phyloP scores from a whole-genome alignment of 2,329 filamentous ascomycete species.

The Talaromyces sp. region DNA sequence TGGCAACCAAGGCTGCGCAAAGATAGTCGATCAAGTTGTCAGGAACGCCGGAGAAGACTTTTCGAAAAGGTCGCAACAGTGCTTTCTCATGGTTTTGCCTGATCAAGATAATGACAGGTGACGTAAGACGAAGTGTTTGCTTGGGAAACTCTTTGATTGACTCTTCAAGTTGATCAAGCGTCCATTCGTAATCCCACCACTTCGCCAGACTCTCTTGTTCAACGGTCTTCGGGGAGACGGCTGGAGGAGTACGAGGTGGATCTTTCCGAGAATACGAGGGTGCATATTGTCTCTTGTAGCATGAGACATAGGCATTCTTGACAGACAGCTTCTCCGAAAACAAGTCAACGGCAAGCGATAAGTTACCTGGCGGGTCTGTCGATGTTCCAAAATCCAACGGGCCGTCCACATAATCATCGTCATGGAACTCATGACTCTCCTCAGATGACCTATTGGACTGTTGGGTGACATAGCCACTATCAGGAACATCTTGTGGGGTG shows the following conservation, averaged over 20 bases:
- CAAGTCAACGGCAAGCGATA: slow-evolving; percentile 6
- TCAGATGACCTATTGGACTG: slow-evolving; percentile 22
- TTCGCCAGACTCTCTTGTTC: slow-evolving; percentile 26
- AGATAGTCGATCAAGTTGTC: slow-evolving; percentile 32
- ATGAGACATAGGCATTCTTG: slow-evolving; percentile 9
- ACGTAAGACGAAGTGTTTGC: slow-evolving; percentile 31
- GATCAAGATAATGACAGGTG: slow-evolving; percentile 34
- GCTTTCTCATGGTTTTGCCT: slow-evolving; percentile 32
- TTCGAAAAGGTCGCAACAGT: slow-evolving; percentile 28
- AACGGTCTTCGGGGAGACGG: slow-evolving; percentile 17
- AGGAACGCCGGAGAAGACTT: slow-evolving; percentile 29
- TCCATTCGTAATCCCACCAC: slow-evolving; percentile 36
- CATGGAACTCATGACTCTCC: slow-evolving; percentile 20
- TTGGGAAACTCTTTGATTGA: slow-evolving; percentile 32
- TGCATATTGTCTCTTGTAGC: slow-evolving; percentile 6
- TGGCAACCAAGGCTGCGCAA: slow-evolving; percentile 32
- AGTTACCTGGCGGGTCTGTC: slow-evolving; percentile 1
- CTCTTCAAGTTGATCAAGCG: slow-evolving; percentile 33
- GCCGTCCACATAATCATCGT: slow-evolving; percentile 23
- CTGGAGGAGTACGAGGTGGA: slow-evolving; percentile 8
- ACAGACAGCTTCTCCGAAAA: slow-evolving; percentile 6
- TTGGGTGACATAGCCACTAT: slow-evolving; percentile 30
- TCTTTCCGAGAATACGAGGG: neutral
- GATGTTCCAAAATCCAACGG: neutral
- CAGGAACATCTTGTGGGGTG: slow-evolving; percentile 31